These are phyloP conservation scores for Nemania diffusa DNA, from an alignment of 2,329 filamentous ascomycete genomes.

Conservation along the genomic window DNA sequence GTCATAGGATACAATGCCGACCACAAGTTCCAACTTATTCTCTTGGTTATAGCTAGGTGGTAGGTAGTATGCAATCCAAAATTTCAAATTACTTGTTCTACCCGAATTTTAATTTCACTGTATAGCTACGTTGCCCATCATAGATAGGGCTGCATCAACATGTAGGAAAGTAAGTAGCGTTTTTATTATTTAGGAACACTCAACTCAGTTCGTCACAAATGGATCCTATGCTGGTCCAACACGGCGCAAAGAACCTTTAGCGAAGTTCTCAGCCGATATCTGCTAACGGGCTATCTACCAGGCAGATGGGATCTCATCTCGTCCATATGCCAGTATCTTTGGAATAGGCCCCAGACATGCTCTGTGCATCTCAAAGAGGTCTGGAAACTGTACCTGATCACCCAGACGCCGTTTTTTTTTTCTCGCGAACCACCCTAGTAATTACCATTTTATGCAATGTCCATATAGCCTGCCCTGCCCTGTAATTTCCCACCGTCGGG, in stretches of 20 bases:
- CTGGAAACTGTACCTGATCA: constrained; percentile 48
- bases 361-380: constrained; percentile 43
- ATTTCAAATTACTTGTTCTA: too few species aligned
- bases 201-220: constrained; percentile 57
- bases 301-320: constrained; percentile 47
- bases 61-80: too few species aligned
- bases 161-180: constrained; percentile 32
- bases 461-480: constrained; percentile 47
- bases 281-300: constrained; percentile 48
- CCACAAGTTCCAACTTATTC: too few species aligned
- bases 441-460: constrained; percentile 52
- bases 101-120: too few species aligned
- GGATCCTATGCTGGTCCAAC: constrained; percentile 50
- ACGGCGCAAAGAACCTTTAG: constrained; percentile 51
- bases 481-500: constrained; percentile 43
- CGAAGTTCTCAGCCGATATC: constrained; percentile 50
- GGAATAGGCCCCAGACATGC: constrained; percentile 46
- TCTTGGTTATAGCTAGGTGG: too few species aligned
- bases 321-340: constrained; percentile 49
- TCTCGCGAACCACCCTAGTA: constrained; percentile 47
- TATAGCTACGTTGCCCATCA: too few species aligned
- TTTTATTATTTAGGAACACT: constrained; percentile 57
- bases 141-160: too few species aligned
- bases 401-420: constrained; percentile 48
- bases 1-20: too few species aligned